These are phyloP conservation scores for Haematococcus lacustris DNA, from an alignment of 139 green algal species.

Conservation along the genomic window DNA sequence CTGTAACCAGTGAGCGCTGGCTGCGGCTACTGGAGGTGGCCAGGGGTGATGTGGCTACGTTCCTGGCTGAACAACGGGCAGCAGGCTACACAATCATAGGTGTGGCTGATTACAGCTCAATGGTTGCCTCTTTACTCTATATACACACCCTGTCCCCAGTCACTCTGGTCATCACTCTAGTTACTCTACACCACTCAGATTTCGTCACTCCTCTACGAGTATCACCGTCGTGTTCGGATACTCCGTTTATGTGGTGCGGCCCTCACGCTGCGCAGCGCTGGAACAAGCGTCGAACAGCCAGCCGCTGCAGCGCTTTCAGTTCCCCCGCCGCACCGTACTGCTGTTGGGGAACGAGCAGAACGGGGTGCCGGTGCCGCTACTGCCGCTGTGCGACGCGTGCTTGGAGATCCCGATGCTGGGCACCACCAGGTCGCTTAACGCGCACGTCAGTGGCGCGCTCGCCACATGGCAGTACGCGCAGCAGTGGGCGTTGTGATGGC, in stretches of 20 bases:
- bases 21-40: slow-evolving; percentile 31
- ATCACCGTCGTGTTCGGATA: neutral
- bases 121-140: neutral
- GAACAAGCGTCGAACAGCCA: slow-evolving; percentile 74
- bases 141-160: neutral
- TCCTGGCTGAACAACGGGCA: slow-evolving; percentile 20
- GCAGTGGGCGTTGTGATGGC: neutral
- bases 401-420: slow-evolving; percentile 47
- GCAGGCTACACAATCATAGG: slow-evolving; percentile 66
- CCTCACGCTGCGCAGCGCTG: slow-evolving; percentile 33
- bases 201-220: neutral
- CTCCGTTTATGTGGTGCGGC: neutral
- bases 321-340: slow-evolving; percentile 50
- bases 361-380: slow-evolving; percentile 44
- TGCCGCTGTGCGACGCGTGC: slow-evolving; percentile 57
- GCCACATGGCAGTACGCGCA: neutral
- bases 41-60: slow-evolving; percentile 14
- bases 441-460: neutral
- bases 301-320: slow-evolving; percentile 38
- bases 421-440: neutral
- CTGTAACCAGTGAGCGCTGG: slow-evolving; percentile 34
- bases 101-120: slow-evolving; percentile 1
- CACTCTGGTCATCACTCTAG: too few species aligned
- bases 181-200: too few species aligned
- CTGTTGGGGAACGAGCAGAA: slow-evolving; percentile 79